phyloP scores from a whole-genome alignment of 306 rosid genomes.

The Lagenaria siceraria region DNA sequence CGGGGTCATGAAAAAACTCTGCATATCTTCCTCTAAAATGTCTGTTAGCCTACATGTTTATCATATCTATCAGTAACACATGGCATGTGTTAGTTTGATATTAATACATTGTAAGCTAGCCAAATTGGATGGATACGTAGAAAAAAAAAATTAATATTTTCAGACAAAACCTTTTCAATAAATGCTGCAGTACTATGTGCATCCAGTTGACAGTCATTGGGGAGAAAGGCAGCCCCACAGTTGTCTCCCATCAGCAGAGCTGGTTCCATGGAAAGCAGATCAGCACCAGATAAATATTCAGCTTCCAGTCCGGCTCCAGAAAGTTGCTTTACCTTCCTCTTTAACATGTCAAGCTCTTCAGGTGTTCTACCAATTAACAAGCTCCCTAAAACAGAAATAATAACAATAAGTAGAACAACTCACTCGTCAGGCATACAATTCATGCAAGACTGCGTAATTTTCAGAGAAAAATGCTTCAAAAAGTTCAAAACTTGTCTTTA shows the following conservation, averaged over 20 bases:
- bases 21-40: slow-evolving; percentile 62
- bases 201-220: slow-evolving; percentile 82
- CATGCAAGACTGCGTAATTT: neutral
- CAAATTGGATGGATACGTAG: neutral
- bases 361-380: slow-evolving; percentile 51
- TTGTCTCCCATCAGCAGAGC: slow-evolving; percentile 42
- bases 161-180: slow-evolving; percentile 45
- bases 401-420: neutral
- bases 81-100: neutral
- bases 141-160: neutral
- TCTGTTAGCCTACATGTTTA: slow-evolving; percentile 49
- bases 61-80: neutral
- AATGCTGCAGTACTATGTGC: slow-evolving; percentile 46
- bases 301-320: slow-evolving; percentile 59
- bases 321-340: slow-evolving; percentile 43
- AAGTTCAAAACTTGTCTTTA: neutral
- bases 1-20: slow-evolving; percentile 70
- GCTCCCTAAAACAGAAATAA: slow-evolving; percentile 45
- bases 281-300: slow-evolving; percentile 46
- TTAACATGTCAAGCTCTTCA: slow-evolving; percentile 44
- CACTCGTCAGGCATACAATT: neutral
- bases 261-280: slow-evolving; percentile 58
- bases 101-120: neutral
- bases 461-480: neutral
- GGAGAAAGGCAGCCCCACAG: slow-evolving; percentile 63